These are phyloP conservation scores for Arctium minus DNA, from an alignment of 129 eudicot genomes.

Conservation along the genomic window DNA sequence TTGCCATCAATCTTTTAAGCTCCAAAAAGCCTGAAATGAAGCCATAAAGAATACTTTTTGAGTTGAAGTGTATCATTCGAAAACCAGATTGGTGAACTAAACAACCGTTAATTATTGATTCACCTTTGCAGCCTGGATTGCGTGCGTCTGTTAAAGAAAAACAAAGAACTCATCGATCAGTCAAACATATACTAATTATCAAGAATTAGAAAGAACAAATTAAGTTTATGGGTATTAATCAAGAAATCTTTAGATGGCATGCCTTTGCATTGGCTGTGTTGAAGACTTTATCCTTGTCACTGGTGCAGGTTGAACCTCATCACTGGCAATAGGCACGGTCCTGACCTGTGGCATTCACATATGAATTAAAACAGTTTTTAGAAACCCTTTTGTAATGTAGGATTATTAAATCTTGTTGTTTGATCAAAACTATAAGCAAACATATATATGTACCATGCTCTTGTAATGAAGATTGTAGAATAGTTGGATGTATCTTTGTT, in stretches of 20 bases:
- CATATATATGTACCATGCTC: constrained; percentile 58
- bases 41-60: background rate
- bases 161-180: constrained; percentile 1
- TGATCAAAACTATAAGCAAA: background rate
- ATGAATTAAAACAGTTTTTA: background rate
- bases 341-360: constrained; percentile 44
- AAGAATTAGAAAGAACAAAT: background rate
- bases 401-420: background rate
- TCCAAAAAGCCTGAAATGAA: constrained; percentile 48
- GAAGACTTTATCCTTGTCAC: constrained; percentile 33
- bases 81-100: constrained; percentile 14
- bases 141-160: constrained; percentile 40
- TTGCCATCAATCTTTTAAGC: constrained; percentile 27
- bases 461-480: constrained; percentile 69
- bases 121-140: constrained; percentile 54
- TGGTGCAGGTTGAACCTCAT: constrained; percentile 37
- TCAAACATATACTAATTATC: background rate
- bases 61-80: background rate
- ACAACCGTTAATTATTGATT: constrained; percentile 1
- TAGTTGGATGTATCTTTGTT: constrained; percentile 81
- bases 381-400: background rate
- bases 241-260: constrained; percentile 7
- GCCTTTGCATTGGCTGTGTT: constrained; percentile 40
- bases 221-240: background rate
- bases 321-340: constrained; percentile 32